A percentile compares a stretch with the other conserved stretches of the same genome.
phyloP scores from a whole-genome alignment of 495 filamentous ascomycete species.

The Symbiotaphrina buchneri region DNA sequence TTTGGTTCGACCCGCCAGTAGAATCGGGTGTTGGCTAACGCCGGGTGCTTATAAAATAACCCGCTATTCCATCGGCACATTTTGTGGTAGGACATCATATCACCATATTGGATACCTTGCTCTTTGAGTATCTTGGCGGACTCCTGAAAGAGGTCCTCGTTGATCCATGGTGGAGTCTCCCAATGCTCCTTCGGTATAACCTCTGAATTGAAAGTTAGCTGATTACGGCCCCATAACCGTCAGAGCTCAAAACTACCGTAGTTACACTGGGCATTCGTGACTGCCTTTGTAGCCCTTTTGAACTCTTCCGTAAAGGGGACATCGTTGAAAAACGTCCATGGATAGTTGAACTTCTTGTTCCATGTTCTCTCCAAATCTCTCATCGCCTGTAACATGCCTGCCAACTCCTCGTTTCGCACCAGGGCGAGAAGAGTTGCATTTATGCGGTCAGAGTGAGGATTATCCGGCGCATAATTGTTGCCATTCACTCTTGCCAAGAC shows the following conservation, averaged over 20 bases:
- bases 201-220: slow-evolving; percentile 23
- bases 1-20: slow-evolving; percentile 99
- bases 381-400: slow-evolving; percentile 71
- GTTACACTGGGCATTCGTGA: slow-evolving; percentile 61
- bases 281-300: slow-evolving; percentile 51
- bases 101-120: slow-evolving; percentile 71
- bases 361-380: slow-evolving; percentile 79
- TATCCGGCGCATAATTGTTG: slow-evolving; percentile 53
- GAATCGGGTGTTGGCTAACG: slow-evolving; percentile 57
- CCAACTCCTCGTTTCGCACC: slow-evolving; percentile 75
- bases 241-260: slow-evolving; percentile 36
- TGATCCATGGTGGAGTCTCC: slow-evolving; percentile 83
- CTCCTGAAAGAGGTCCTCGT: slow-evolving; percentile 63
- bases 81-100: slow-evolving; percentile 81
- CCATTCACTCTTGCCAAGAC: slow-evolving; percentile 36
- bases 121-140: slow-evolving; percentile 66
- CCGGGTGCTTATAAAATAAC: slow-evolving; percentile 92
- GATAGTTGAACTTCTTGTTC: slow-evolving; percentile 99
- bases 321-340: slow-evolving; percentile 99
- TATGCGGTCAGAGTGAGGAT: slow-evolving; percentile 54
- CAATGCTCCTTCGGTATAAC: slow-evolving; percentile 86
- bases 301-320: slow-evolving; percentile 81
- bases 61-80: slow-evolving; percentile 99
- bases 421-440: slow-evolving; percentile 87
- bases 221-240: neutral